These are phyloP conservation scores for Astrocystis sublimbata DNA, from an alignment of 495 filamentous ascomycete species.

Conservation along the genomic window DNA sequence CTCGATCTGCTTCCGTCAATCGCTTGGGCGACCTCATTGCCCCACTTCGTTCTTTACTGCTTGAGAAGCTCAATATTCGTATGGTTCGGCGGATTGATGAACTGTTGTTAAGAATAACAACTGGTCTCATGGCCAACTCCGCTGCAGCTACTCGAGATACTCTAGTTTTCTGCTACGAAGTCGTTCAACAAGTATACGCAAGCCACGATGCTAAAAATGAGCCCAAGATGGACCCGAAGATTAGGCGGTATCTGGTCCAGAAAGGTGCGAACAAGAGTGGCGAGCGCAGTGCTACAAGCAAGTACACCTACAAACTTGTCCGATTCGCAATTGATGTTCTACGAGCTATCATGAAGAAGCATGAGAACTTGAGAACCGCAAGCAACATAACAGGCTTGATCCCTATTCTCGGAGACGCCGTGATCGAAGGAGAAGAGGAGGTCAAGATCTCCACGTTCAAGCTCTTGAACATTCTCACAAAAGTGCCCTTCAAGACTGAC, in stretches of 20 bases:
- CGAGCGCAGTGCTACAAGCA: slow-evolving; percentile 64
- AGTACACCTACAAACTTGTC: slow-evolving; percentile 78
- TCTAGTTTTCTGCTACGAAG: slow-evolving; percentile 89
- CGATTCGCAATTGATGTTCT: slow-evolving; percentile 86
- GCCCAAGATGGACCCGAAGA: slow-evolving; percentile 56
- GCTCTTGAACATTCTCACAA: slow-evolving; percentile 79
- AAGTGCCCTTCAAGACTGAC: slow-evolving; percentile 75
- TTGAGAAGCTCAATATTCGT: slow-evolving; percentile 76
- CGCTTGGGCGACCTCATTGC: slow-evolving; percentile 72
- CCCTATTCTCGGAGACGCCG: slow-evolving; percentile 81
- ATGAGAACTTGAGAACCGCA: slow-evolving; percentile 73
- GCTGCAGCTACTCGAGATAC: slow-evolving; percentile 73
- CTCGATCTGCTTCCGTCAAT: slow-evolving; percentile 71
- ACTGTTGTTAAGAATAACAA: slow-evolving; percentile 76
- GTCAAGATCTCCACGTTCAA: slow-evolving; percentile 82
- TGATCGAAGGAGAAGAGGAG: slow-evolving; percentile 82
- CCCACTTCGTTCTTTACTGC: slow-evolving; percentile 74
- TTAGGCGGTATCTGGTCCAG: slow-evolving; percentile 74
- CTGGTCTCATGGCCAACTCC: slow-evolving; percentile 78
- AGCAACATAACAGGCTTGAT: slow-evolving; percentile 80
- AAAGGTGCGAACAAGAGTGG: slow-evolving; percentile 71
- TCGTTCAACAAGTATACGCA: slow-evolving; percentile 82
- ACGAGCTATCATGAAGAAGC: slow-evolving; percentile 76
- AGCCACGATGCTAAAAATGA: slow-evolving; percentile 47
- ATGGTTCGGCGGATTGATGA: slow-evolving; percentile 89